Conservation (phyloP, 106 monocot species). For the Alisma plantagoaquatica region DNA sequence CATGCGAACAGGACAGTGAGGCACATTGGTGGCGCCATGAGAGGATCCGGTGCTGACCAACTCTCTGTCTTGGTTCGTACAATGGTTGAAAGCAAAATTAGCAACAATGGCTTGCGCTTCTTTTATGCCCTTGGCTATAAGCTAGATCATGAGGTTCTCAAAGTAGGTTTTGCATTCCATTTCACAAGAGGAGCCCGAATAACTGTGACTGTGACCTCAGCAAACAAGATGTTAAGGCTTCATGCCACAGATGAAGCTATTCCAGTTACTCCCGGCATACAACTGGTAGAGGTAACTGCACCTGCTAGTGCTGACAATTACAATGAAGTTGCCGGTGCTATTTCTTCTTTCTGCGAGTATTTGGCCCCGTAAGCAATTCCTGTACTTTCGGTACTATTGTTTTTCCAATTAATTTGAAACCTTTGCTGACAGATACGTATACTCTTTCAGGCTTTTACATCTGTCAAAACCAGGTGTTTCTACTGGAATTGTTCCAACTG, state of each 20-base stretch:
- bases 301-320: constrained; percentile 84
- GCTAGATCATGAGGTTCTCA: constrained; percentile 81
- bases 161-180: constrained; percentile 70
- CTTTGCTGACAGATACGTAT: background rate
- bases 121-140: constrained; percentile 87
- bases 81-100: constrained; percentile 77
- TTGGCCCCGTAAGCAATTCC: constrained; percentile 76
- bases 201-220: constrained; percentile 62
- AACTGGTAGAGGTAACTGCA: constrained; percentile 83
- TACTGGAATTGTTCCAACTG: constrained; percentile 84
- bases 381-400: background rate
- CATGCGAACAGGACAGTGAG: constrained; percentile 51
- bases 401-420: background rate
- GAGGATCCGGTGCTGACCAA: constrained; percentile 91
- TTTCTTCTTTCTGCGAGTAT: constrained; percentile 82
- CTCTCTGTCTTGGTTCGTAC: constrained; percentile 71
- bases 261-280: constrained; percentile 71
- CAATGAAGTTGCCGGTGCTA: constrained; percentile 63
- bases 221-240: constrained; percentile 61
- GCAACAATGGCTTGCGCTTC: constrained; percentile 73
- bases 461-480: constrained; percentile 88
- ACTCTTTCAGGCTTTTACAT: constrained; percentile 65
- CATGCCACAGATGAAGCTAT: constrained; percentile 81
- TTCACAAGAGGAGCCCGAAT: constrained; percentile 61
- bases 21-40: constrained; percentile 92